A percentile compares a stretch with the other conserved stretches of the same genome.
Evolutionary conservation across 768 basidiomycete species (phyloP).

Genomic region (Mrakia gelida): DNA sequence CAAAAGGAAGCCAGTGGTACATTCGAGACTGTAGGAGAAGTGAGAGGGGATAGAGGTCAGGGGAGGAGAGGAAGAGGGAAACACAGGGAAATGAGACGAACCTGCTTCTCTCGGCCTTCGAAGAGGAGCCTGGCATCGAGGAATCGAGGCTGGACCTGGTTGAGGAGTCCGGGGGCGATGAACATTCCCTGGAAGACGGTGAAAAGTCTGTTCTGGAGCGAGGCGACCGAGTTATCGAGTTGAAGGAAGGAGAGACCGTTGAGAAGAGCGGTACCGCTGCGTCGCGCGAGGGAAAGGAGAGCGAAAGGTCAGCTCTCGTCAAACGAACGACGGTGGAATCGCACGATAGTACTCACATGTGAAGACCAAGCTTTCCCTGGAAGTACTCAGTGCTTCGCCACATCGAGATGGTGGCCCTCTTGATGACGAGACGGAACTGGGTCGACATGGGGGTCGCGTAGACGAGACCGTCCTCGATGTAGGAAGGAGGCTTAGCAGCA

Average conservation of each 20-base stretch:
- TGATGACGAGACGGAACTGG: conserved; percentile 33
- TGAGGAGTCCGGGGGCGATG: conserved; percentile 31
- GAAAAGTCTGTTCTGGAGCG: conserved; percentile 31
- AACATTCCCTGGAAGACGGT: conserved; percentile 33
- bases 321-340: too few species aligned
- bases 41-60: too few species aligned
- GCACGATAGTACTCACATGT: not conserved
- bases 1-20: conserved; percentile 39
- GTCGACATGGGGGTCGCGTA: conserved; percentile 29
- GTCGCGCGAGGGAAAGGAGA: too few species aligned
- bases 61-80: too few species aligned
- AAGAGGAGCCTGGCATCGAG: conserved; percentile 43
- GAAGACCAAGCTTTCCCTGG: conserved; percentile 24
- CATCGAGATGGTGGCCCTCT: conserved; percentile 28
- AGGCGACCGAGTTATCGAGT: conserved; percentile 34
- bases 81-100: not conserved
- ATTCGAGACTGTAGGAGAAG: conserved; percentile 34
- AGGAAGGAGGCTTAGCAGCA: conserved; percentile 31
- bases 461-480: conserved; percentile 34
- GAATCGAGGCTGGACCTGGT: conserved; percentile 41
- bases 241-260: conserved; percentile 46
- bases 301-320: too few species aligned
- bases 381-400: conserved; percentile 15
- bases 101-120: conserved; percentile 45
- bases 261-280: conserved; percentile 27